Conservation (phyloP, 495 filamentous ascomycete species). For the Astrocystis sublimbata region DNA sequence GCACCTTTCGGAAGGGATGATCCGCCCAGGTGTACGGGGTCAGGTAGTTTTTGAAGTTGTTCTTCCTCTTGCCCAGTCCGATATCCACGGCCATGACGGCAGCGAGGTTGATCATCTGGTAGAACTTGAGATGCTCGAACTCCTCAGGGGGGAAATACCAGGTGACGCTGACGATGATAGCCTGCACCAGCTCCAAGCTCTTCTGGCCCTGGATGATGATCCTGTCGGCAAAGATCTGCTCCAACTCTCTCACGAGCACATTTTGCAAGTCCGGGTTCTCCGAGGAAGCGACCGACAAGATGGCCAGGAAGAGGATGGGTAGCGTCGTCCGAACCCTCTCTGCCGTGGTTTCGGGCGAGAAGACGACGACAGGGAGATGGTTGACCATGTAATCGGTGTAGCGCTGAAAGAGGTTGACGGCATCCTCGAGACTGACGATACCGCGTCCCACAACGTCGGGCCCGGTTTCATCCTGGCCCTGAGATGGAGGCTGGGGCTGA, state of each 20-base stretch:
- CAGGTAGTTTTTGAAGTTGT: conserved; percentile 40
- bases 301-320: conserved; percentile 78
- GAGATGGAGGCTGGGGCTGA: background rate
- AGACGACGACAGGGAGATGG: conserved; percentile 78
- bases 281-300: conserved; percentile 68
- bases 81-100: conserved; percentile 86
- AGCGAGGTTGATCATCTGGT: conserved; percentile 82
- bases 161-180: conserved; percentile 66
- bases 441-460: conserved; percentile 70
- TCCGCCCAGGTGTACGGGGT: conserved; percentile 47
- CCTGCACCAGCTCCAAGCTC: conserved; percentile 82
- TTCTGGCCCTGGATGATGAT: conserved; percentile 78
- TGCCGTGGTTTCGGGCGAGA: conserved; percentile 65
- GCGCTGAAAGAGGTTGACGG: conserved; percentile 63
- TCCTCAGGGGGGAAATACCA: conserved; percentile 87
- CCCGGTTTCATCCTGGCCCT: conserved; percentile 7
- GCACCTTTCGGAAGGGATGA: conserved; percentile 49
- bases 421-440: conserved; percentile 62
- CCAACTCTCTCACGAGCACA: conserved; percentile 66
- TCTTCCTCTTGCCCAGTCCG: conserved; percentile 66
- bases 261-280: conserved; percentile 61
- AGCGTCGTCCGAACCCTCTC: conserved; percentile 67
- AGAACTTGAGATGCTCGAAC: conserved; percentile 87
- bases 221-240: conserved; percentile 70
- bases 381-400: conserved; percentile 69